Conservation (phyloP, 768 basidiomycete genomes). For the Boletus subparvulus region DNA sequence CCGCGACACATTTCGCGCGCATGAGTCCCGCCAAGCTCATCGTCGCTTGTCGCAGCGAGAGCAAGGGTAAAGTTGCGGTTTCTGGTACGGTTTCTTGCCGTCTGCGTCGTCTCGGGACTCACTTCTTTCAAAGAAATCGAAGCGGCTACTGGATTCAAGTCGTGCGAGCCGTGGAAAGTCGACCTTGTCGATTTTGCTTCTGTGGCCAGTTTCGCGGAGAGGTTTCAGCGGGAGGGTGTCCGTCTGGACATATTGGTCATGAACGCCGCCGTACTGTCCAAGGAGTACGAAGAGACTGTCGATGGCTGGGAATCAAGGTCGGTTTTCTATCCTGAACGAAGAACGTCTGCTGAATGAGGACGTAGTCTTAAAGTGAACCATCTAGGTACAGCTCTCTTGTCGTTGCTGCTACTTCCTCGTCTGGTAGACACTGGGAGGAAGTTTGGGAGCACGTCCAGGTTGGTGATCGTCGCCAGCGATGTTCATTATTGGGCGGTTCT, state of each 20-base stretch:
- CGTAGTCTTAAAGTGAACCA: conserved; percentile 38
- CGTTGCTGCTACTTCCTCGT: conserved; percentile 33
- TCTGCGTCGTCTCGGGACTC: background rate
- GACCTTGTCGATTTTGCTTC: conserved; percentile 20
- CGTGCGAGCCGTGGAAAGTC: conserved; percentile 12
- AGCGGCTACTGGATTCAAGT: conserved; percentile 27
- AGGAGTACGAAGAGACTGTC: conserved; percentile 24
- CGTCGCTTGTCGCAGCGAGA: conserved; percentile 28
- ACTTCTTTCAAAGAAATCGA: conserved; percentile 18
- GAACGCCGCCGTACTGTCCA: conserved; percentile 37
- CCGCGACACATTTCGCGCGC: conserved; percentile 29
- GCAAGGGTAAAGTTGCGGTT: conserved; percentile 22
- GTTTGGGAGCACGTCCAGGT: conserved; percentile 20
- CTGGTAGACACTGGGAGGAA: conserved; percentile 27
- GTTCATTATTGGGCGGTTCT: conserved; percentile 22
- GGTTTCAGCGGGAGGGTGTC: conserved; percentile 4
- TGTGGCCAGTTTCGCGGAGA: conserved; percentile 10
- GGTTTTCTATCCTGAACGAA: background rate
- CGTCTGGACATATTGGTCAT: conserved; percentile 38
- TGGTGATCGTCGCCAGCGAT: conserved; percentile 35
- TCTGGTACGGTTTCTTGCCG: conserved; percentile 13
- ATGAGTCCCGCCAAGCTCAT: conserved; percentile 33
- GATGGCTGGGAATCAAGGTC: conserved; percentile 52
- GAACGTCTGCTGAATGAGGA: background rate
- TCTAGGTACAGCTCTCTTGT: conserved; percentile 32